Base-by-base conservation (phyloP, 495 filamentous ascomycete species). In the Neurospora terricola region DNA sequence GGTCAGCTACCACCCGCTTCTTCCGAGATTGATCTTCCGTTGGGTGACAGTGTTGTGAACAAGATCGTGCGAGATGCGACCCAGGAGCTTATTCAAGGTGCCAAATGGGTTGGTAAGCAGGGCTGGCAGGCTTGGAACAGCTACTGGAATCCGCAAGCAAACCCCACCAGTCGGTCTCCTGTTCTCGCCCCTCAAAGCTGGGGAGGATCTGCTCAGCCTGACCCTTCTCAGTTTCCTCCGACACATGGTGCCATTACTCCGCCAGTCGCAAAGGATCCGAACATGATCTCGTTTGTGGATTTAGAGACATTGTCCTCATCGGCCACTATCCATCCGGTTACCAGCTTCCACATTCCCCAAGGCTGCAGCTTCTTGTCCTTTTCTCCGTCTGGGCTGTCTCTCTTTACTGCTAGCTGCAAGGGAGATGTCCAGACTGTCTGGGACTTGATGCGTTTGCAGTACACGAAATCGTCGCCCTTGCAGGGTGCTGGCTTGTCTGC, bases 291-390 rank as follows among this genome's bases (percentile, higher is more conserved):
- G 0, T 90, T 99, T 38, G 79, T 96, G 69, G 96, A 99, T 78
- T 77, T 97, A 45, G 90, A 92, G 37, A 88, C 75, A 9, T 75
- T 86, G 45, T 82, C 79, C 81, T 92, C 71, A 73, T 87, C 76
- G 70, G 80, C 75, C 75, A 84, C 76, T 76, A 83, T 81, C 40
- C 86, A 89, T 69, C 92, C 94, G 4, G 79, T 94, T 66, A 90
- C 92, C 8, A 95, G 93, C 1, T 97, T 98, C 76, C 88, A 89
- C 27, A 85, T 92, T 6, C 91, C 91, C 9, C 88, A 91, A 69
- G 96, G 96, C 30, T 97, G 94, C 81, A 98, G 96, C 80, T 94
- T 92, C 78, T 81, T 99, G 27, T 96, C 94, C 0, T 92, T 99
- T 71, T 90, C 94, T 62, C 94, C 96, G 0, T 91, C 88, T 66